Conservation (phyloP, 768 basidiomycete species). For the Termitomyces titanicus region DNA sequence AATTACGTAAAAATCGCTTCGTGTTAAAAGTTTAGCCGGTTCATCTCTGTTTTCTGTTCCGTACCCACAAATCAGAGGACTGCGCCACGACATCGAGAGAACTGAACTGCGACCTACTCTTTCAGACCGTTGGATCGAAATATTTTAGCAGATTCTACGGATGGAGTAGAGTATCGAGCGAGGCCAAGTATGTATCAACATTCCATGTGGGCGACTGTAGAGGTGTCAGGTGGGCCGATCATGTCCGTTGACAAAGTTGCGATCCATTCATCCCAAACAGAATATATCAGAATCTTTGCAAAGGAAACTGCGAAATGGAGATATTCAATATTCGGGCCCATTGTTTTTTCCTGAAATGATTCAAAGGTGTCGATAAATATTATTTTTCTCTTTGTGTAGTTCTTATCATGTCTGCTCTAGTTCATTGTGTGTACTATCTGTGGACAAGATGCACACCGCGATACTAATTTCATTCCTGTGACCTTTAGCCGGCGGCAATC, state of each 20-base stretch:
- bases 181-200: background rate
- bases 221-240: background rate
- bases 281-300: slow-evolving; percentile 6
- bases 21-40: no score
- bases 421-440: background rate
- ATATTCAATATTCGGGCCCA: background rate
- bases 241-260: slow-evolving; percentile 5
- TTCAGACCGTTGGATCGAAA: background rate
- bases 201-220: background rate
- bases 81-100: background rate
- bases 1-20: no score
- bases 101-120: background rate
- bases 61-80: background rate
- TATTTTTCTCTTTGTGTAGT: background rate
- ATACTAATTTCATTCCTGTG: background rate
- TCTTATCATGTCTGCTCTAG: background rate
- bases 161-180: background rate
- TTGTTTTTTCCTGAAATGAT: background rate
- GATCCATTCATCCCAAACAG: background rate
- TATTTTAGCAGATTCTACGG: background rate
- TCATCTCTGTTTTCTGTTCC: background rate
- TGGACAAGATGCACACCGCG: background rate
- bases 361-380: background rate
- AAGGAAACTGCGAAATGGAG: background rate
- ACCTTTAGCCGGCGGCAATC: background rate